These are phyloP conservation scores for Fusarium buxicola DNA, from an alignment of 2,329 filamentous ascomycete species.

Conservation along the genomic window DNA sequence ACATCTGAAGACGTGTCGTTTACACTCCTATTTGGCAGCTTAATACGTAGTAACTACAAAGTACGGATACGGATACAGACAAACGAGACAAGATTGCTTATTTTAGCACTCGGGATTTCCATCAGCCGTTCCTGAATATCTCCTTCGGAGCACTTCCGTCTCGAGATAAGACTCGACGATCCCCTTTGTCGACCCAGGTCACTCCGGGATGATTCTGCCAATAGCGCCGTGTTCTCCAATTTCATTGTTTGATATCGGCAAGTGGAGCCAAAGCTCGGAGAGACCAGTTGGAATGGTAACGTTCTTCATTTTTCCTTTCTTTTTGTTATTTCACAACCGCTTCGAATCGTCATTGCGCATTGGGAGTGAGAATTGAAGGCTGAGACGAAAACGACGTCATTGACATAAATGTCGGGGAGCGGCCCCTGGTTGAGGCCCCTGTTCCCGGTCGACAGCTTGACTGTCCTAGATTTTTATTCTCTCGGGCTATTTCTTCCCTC, in stretches of 20 bases:
- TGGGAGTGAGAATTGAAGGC: slow-evolving; percentile 12
- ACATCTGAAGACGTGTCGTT: no score
- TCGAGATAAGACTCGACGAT: slow-evolving; percentile 43
- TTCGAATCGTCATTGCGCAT: slow-evolving; percentile 6
- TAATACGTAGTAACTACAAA: no score
- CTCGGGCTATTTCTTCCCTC: background rate
- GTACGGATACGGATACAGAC: no score
- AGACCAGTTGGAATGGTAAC: slow-evolving; percentile 5
- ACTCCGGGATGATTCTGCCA: slow-evolving; percentile 40
- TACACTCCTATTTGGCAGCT: no score
- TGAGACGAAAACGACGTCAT: slow-evolving; percentile 39
- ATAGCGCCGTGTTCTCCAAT: slow-evolving; percentile 29
- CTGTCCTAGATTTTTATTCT: background rate
- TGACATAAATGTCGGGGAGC: slow-evolving; percentile 2
- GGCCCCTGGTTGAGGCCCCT: background rate
- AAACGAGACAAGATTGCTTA: slow-evolving; percentile 9
- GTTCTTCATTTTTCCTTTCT: slow-evolving; percentile 1
- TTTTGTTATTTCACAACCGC: background rate
- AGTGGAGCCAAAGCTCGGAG: slow-evolving; percentile 20
- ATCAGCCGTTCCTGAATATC: slow-evolving; percentile 45
- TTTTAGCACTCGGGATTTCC: slow-evolving; percentile 30
- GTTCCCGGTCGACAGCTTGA: background rate
- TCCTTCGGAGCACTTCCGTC: slow-evolving; percentile 25
- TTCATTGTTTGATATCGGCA: slow-evolving; percentile 16
- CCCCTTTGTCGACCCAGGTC: slow-evolving; percentile 31